Conservation (phyloP, 169 alveolate species). For the Plasmodium blacklocki region DNA sequence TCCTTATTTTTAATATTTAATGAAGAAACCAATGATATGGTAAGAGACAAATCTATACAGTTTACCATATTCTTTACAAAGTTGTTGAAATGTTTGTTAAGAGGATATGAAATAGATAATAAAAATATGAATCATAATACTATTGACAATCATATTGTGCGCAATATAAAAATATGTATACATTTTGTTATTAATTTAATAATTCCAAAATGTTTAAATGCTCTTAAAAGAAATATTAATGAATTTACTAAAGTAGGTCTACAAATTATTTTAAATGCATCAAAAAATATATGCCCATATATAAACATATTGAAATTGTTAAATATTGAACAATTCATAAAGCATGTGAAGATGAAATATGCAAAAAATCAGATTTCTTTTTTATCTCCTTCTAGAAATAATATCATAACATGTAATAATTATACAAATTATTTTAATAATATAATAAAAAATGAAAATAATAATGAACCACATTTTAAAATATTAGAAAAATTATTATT, state of each 20-base stretch:
- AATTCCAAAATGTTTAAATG: conserved; percentile 71
- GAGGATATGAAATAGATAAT: conserved; percentile 3
- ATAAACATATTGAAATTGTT: conserved; percentile 18
- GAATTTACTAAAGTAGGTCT: conserved; percentile 60
- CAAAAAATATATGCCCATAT: conserved; percentile 56
- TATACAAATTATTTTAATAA: not conserved
- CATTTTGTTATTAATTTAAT: conserved; percentile 68
- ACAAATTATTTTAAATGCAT: conserved; percentile 37
- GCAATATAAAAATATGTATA: conserved; percentile 37
- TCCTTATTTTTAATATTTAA: conserved; percentile 54
- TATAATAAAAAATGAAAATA: conserved; percentile 5
- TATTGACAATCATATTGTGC: not conserved
- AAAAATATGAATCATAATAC: not conserved
- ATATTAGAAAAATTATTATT: conserved; percentile 41
- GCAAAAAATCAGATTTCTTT: conserved; percentile 13
- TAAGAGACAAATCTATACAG: conserved; percentile 52
- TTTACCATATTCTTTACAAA: conserved; percentile 45
- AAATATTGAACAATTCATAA: conserved; percentile 41
- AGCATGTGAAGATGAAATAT: conserved; percentile 14
- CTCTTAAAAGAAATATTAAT: conserved; percentile 50
- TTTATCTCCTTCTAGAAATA: conserved; percentile 5
- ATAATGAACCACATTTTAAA: conserved; percentile 5
- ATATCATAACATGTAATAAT: not conserved
- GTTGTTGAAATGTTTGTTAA: conserved; percentile 18
- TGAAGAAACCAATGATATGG: conserved; percentile 57